Percentiles rank a stretch among this genome's conserved stretches.
Evolutionary conservation across 371 early-diverging fungal species (phyloP).

Genomic region (Mucor saturninus): DNA sequence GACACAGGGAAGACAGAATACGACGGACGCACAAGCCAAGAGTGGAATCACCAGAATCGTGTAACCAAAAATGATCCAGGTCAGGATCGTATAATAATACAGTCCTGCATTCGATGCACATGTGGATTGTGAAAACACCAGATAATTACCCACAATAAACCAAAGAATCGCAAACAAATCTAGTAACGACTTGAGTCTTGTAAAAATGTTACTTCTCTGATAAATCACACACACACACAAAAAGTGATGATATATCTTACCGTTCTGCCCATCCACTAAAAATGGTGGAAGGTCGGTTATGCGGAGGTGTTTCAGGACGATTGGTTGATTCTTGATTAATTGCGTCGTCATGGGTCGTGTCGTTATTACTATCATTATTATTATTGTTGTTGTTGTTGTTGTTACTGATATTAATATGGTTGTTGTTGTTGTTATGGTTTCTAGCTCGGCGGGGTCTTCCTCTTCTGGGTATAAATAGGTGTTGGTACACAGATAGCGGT

Average conservation of each 20-base stretch:
- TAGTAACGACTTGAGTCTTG: constrained; percentile 53
- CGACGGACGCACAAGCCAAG: constrained; percentile 59
- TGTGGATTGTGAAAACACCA: constrained; percentile 55
- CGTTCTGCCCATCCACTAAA: constrained; percentile 38
- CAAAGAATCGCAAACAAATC: constrained; percentile 66
- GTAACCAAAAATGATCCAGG: constrained; percentile 70
- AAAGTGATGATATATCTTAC: constrained; percentile 14
- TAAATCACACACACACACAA: no score
- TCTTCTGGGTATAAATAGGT: constrained; percentile 25
- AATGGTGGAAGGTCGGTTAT: constrained; percentile 2
- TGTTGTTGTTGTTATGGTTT: not conserved
- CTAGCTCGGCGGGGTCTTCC: not conserved
- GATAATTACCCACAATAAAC: constrained; percentile 76
- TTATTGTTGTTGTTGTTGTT: not conserved
- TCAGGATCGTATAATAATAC: constrained; percentile 62
- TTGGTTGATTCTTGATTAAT: no score
- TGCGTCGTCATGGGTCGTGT: not conserved
- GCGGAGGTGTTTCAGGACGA: no score
- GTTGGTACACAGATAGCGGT: constrained; percentile 45
- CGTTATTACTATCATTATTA: not conserved
- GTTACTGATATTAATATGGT: not conserved
- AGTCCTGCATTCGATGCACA: constrained; percentile 53
- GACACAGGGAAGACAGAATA: constrained; percentile 69
- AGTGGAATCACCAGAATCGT: constrained; percentile 65
- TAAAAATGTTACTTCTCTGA: no score